Conservation (phyloP, 768 basidiomycete genomes). For the Asterophora lycoperdoides region DNA sequence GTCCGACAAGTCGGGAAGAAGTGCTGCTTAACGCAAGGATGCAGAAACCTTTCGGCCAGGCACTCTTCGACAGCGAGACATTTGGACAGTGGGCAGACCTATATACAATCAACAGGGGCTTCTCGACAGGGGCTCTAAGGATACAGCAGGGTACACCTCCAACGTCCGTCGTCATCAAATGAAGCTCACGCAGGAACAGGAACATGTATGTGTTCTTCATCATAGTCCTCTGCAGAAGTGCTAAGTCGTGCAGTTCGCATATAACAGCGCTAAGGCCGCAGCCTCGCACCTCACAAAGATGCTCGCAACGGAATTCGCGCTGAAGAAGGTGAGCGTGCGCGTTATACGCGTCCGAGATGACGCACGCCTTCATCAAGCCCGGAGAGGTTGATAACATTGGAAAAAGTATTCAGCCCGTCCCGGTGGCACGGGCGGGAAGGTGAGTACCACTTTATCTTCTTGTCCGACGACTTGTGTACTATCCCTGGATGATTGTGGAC, state of each 20-base stretch:
- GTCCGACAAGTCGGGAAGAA: too few species aligned
- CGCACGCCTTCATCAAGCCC: constrained; percentile 39
- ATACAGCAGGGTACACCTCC: constrained; percentile 53
- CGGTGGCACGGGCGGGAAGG: constrained; percentile 39
- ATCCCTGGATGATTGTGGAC: constrained; percentile 40
- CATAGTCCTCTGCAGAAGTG: too few species aligned
- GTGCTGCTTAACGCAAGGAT: constrained; percentile 49
- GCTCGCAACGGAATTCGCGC: constrained; percentile 70
- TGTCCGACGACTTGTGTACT: neutral
- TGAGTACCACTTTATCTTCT: constrained; percentile 2
- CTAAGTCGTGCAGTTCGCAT: constrained; percentile 55
- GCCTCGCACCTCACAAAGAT: constrained; percentile 73
- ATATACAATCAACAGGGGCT: constrained; percentile 67
- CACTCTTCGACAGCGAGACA: constrained; percentile 65
- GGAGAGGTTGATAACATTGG: constrained; percentile 44
- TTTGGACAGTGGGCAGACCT: constrained; percentile 59
- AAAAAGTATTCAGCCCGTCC: constrained; percentile 58
- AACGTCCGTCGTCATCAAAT: constrained; percentile 66
- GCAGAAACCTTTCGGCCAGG: constrained; percentile 63
- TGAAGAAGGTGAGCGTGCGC: constrained; percentile 64
- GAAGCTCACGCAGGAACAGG: constrained; percentile 70
- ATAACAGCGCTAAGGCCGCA: constrained; percentile 79
- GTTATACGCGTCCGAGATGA: constrained; percentile 80
- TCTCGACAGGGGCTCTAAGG: constrained; percentile 66
- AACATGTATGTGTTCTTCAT: constrained; percentile 51